Base-by-base conservation (phyloP, 2,329 filamentous ascomycete species). In the Gnomoniopsis sp. region DNA sequence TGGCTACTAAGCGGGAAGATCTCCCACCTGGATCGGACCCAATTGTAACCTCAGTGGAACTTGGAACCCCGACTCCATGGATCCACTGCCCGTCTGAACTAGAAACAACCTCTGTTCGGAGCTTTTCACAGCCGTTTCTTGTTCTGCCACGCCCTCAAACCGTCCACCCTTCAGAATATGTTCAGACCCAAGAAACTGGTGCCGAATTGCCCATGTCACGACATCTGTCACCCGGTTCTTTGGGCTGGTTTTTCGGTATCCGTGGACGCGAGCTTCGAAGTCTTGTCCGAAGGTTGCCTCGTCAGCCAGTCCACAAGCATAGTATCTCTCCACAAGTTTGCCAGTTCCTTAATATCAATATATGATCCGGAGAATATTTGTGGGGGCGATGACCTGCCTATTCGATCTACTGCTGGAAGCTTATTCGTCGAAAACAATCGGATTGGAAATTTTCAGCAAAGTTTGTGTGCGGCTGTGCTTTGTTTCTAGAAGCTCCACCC, bases 71-170 rank as follows among this genome's bases (percentile, higher is more conserved):
- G 36, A 41, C 36, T n/a, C 4, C 36, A 15, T n/a, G 36, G 36
- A n/a, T n/a, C 36, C 36, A 41, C 36, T 41, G 4, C 4, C 12
- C 36, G 17, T 41, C 36, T 41, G 36, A 41, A 41, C 36, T 41
- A 41, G 36, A 38, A 33, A 47, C 41, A 21, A 6, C 48, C 22
- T 49, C 26, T 21, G 49, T 41, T 47, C 55, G 55, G 55, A 52
- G 46, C 41, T 19, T 53, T 30, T 38, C 51, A 49, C 55, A 52
- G 34, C 49, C 49, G 55, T 53, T 57, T 44, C 26, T 47, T 48
- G 44, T 38, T 38, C 14, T 36, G 51, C 50, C 34, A 33, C n/a
- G 21, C 49, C 56, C 46, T 49, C 50, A 55, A 50, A 46, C 51
- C 46, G 36, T n/a, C 3, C 34, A 23, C 34, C n/a, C 51, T 48